A percentile compares a stretch with the other conserved stretches of the same genome.
These are phyloP conservation scores for Hyaloperonospora arabidopsidis DNA, from an alignment of 352 stramenopile genomes.

Conservation along the genomic window DNA sequence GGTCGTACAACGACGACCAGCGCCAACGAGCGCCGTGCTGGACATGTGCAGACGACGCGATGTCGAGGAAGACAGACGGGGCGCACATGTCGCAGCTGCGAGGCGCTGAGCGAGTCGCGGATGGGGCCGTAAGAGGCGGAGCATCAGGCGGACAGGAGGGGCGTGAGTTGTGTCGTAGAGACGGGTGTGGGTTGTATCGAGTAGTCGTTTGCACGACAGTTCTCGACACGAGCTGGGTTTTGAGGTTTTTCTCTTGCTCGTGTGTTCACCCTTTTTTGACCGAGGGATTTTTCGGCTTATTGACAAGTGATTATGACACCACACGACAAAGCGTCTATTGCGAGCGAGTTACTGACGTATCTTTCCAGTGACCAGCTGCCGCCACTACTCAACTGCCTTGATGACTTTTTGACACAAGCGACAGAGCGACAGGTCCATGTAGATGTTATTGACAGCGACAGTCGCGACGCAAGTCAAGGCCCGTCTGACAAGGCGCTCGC, in stretches of 20 bases:
- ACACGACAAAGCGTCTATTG: slow-evolving; percentile 1
- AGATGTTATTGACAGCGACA: not conserved
- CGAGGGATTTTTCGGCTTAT: not conserved
- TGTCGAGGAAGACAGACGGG: too few species aligned
- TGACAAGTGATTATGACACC: not conserved
- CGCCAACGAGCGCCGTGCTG: not conserved
- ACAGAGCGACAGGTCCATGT: slow-evolving; percentile 13
- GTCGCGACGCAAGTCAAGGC: not conserved
- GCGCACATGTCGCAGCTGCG: too few species aligned
- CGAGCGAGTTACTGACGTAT: slow-evolving; percentile 9
- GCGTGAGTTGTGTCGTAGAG: too few species aligned
- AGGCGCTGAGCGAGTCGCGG: slow-evolving; percentile 3
- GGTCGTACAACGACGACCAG: slow-evolving; percentile 6
- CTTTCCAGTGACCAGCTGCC: not conserved
- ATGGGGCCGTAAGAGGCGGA: slow-evolving; percentile 3
- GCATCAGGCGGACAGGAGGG: too few species aligned
- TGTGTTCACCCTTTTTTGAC: not conserved
- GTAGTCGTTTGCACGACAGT: too few species aligned
- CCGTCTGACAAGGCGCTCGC: slow-evolving; percentile 6
- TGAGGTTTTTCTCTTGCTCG: not conserved
- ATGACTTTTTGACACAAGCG: slow-evolving; percentile 29
- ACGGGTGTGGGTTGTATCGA: too few species aligned
- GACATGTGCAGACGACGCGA: slow-evolving; percentile 12
- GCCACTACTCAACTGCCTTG: slow-evolving; percentile 20
- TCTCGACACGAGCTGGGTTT: too few species aligned